Conservation (phyloP, 1,284 basidiomycete genomes). For the Trichosporon ovoides region DNA sequence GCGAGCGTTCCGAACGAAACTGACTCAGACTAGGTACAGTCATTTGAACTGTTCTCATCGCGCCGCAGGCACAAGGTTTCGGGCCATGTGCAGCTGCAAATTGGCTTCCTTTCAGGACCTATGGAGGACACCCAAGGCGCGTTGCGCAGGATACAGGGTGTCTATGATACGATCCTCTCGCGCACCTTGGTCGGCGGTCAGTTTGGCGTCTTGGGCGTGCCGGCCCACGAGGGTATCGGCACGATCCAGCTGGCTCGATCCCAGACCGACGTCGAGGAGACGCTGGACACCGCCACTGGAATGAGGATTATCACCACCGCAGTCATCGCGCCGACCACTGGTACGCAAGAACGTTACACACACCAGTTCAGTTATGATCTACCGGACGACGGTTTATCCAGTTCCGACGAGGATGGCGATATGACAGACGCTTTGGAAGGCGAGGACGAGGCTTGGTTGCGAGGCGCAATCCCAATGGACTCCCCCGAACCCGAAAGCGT, state of each 20-base stretch:
- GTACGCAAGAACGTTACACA: conserved; percentile 12
- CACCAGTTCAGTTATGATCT: conserved; percentile 51
- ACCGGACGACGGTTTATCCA: conserved; percentile 64
- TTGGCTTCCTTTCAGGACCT: conserved; percentile 63
- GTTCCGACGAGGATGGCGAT: conserved; percentile 58
- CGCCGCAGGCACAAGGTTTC: conserved; percentile 51
- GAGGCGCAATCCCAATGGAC: conserved; percentile 18
- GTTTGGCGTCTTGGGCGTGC: conserved; percentile 54
- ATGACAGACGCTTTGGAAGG: conserved; percentile 44
- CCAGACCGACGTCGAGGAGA: not conserved
- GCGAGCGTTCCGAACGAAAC: too few species aligned
- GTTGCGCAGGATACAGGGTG: conserved; percentile 36
- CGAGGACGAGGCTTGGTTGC: conserved; percentile 27
- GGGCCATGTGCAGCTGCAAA: conserved; percentile 64
- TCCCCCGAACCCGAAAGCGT: not conserved
- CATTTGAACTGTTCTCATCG: conserved; percentile 54
- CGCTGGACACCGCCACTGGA: not conserved
- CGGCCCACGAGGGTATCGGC: conserved; percentile 84
- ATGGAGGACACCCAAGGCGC: conserved; percentile 28
- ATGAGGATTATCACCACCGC: conserved; percentile 18
- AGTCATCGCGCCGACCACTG: conserved; percentile 20
- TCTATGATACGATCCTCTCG: conserved; percentile 63
- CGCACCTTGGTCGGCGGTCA: conserved; percentile 56
- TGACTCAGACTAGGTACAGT: conserved; percentile 8
- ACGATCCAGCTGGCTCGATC: conserved; percentile 53